Percentiles rank a stretch among this genome's conserved stretches.
Evolutionary conservation across 768 basidiomycete genomes (phyloP).

Genomic region (Fistulinella prunicolor): DNA sequence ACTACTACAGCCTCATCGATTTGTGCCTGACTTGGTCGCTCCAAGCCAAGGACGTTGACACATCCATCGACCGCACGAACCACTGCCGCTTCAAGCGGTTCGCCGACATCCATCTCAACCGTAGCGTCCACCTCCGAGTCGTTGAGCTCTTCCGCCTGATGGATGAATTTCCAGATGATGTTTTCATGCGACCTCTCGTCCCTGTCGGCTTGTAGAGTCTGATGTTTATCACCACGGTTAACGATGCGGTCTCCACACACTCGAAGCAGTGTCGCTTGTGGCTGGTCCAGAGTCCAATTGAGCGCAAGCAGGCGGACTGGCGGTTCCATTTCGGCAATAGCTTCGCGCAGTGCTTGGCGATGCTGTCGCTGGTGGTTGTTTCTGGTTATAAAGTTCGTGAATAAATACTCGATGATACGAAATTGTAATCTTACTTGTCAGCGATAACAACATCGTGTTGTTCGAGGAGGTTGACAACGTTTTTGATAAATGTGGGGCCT

Average conservation of each 20-base stretch:
- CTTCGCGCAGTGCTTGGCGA: conserved; percentile 64
- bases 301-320: conserved; percentile 78
- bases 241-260: conserved; percentile 76
- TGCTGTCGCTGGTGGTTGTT: conserved; percentile 90
- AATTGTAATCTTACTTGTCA: conserved; percentile 64
- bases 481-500: conserved; percentile 66
- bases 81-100: conserved; percentile 53
- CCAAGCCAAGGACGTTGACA: conserved; percentile 51
- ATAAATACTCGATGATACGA: background rate
- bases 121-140: conserved; percentile 61
- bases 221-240: conserved; percentile 79
- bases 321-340: conserved; percentile 40
- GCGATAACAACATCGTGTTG: conserved; percentile 81
- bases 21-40: conserved; percentile 50
- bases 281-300: conserved; percentile 63
- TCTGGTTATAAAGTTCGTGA: conserved; percentile 36
- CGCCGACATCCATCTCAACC: conserved; percentile 64
- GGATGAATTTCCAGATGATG: conserved; percentile 80
- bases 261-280: conserved; percentile 62
- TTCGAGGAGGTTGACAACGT: conserved; percentile 60
- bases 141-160: conserved; percentile 56
- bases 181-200: conserved; percentile 62
- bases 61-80: conserved; percentile 57
- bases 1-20: conserved; percentile 45
- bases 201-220: conserved; percentile 65